Conservation (phyloP, 1,284 basidiomycete species). For the Cutaneotrichosporon sp. region DNA sequence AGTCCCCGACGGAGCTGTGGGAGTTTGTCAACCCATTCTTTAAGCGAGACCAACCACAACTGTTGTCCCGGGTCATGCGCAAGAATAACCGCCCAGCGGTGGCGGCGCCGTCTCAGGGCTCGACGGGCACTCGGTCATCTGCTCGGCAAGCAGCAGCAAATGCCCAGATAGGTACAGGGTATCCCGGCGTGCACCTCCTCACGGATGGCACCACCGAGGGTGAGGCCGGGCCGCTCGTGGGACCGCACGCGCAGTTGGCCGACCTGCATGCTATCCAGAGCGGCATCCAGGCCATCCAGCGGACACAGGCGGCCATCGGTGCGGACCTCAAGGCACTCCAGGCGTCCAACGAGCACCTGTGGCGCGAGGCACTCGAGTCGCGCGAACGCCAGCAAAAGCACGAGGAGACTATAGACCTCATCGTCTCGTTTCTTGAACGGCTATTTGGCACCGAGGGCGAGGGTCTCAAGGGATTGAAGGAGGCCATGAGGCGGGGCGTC, state of each 20-base stretch:
- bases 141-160: conserved; percentile 32
- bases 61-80: conserved; percentile 84
- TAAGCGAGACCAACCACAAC: conserved; percentile 82
- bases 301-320: conserved; percentile 86
- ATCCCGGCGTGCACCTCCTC: conserved; percentile 36
- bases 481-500: conserved; percentile 44
- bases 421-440: conserved; percentile 89
- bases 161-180: conserved; percentile 16
- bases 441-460: conserved; percentile 70
- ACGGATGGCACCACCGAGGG: conserved; percentile 50
- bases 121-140: conserved; percentile 35
- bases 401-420: conserved; percentile 95
- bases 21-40: conserved; percentile 93
- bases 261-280: conserved; percentile 54
- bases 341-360: conserved; percentile 81
- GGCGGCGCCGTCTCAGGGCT: conserved; percentile 21
- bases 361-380: conserved; percentile 85
- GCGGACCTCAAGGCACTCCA: conserved; percentile 86
- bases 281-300: conserved; percentile 84
- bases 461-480: conserved; percentile 46
- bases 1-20: conserved; percentile 84
- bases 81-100: conserved; percentile 60
- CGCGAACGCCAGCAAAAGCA: conserved; percentile 82
- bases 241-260: conserved; percentile 34
- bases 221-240: conserved; percentile 35